Conservation (phyloP, 495 filamentous ascomycete species). For the Clohesyomyces aquaticus region DNA sequence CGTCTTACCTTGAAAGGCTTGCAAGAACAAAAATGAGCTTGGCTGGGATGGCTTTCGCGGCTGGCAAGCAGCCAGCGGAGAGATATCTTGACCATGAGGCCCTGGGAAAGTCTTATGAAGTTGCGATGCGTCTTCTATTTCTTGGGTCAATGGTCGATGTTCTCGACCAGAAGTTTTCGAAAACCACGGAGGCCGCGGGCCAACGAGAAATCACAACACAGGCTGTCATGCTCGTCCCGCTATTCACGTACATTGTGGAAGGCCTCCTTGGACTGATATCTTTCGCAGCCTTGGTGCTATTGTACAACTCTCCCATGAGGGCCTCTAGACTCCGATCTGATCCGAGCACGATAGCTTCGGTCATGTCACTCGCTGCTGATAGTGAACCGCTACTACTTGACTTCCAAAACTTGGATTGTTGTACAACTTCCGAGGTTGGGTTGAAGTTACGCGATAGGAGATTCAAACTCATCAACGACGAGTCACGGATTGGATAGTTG, state of each 20-base stretch:
- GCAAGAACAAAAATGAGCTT: slow-evolving; percentile 38
- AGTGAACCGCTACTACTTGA: slow-evolving; percentile 13
- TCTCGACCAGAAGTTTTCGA: slow-evolving; percentile 9
- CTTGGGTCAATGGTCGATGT: slow-evolving; percentile 43
- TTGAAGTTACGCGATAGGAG: slow-evolving; percentile 5
- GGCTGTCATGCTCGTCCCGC: slow-evolving; percentile 47
- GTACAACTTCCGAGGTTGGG: slow-evolving; percentile 12
- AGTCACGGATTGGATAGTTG: background rate
- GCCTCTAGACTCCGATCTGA: slow-evolving; percentile 31
- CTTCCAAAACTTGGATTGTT: slow-evolving; percentile 22
- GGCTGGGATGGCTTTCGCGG: slow-evolving; percentile 44
- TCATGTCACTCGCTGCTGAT: slow-evolving; percentile 44
- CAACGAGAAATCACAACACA: slow-evolving; percentile 8
- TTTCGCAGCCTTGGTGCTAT: slow-evolving; percentile 35
- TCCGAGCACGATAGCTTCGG: slow-evolving; percentile 40
- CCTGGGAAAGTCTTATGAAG: slow-evolving; percentile 42
- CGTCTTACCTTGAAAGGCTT: slow-evolving; percentile 13
- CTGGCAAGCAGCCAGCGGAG: slow-evolving; percentile 22
- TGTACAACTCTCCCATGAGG: slow-evolving; percentile 28
- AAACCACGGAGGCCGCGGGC: background rate
- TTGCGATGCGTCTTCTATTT: slow-evolving; percentile 50
- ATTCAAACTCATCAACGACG: slow-evolving; percentile 18
- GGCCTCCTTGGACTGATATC: slow-evolving; percentile 45
- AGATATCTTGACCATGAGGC: slow-evolving; percentile 40
- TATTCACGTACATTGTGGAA: slow-evolving; percentile 50